phyloP scores from a whole-genome alignment of 2,329 filamentous ascomycete genomes.

The Dryadomyces quercus-mongolicae region DNA sequence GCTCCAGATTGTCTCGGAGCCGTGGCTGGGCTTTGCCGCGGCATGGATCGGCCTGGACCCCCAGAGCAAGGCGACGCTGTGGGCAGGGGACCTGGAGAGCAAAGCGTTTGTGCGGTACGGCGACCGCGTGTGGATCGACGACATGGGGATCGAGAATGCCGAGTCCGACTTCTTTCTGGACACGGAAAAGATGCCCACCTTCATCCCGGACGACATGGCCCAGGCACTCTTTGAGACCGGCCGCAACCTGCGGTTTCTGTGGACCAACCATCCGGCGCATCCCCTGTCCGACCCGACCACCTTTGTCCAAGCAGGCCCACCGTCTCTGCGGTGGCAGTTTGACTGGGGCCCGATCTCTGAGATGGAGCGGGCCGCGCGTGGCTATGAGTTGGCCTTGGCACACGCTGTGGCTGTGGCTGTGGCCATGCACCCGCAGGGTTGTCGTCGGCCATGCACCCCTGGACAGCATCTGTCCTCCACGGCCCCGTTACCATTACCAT shows the following conservation, averaged over 20 bases:
- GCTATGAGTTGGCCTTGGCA: conserved; percentile 34
- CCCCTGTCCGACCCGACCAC: conserved; percentile 46
- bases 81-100: conserved; percentile 16
- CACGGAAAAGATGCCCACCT: conserved; percentile 53
- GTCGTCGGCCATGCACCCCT: background rate
- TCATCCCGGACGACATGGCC: conserved; percentile 58
- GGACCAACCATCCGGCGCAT: conserved; percentile 58
- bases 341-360: conserved; percentile 56
- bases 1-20: conserved; percentile 27
- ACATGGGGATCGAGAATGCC: conserved; percentile 43
- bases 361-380: conserved; percentile 47
- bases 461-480: too few relatives aligned
- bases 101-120: conserved; percentile 52
- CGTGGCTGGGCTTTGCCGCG: conserved; percentile 33
- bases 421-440: too few relatives aligned
- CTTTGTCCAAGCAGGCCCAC: conserved; percentile 34
- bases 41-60: conserved; percentile 63
- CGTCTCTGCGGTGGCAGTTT: conserved; percentile 55
- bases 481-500: too few relatives aligned
- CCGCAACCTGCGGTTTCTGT: conserved; percentile 61
- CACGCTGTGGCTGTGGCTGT: conserved; percentile 17
- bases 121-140: conserved; percentile 40
- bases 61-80: conserved; percentile 29
- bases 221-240: conserved; percentile 69
- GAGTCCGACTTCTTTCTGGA: conserved; percentile 53